Evolutionary conservation across 768 basidiomycete species (phyloP).

Genomic region (Panellus pusillus): DNA sequence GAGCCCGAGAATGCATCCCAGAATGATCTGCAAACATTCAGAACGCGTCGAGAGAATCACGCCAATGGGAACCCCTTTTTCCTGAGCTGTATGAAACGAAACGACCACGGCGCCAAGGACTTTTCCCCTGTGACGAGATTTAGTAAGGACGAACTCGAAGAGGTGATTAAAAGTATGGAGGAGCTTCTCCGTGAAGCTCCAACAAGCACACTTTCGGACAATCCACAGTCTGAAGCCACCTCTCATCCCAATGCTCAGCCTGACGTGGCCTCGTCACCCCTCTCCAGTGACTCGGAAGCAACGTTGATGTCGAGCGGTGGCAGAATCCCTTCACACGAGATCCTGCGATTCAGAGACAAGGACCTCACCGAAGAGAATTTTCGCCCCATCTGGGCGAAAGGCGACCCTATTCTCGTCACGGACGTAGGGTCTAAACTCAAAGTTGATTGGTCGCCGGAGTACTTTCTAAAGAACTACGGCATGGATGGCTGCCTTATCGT

Average conservation of each 20-base stretch:
- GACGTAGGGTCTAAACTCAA: conserved; percentile 61
- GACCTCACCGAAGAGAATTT: conserved; percentile 63
- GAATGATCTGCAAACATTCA: conserved; percentile 48
- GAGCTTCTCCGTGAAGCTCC: conserved; percentile 33
- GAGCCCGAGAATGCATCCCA: conserved; percentile 49
- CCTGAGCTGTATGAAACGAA: conserved; percentile 66
- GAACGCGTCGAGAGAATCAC: conserved; percentile 57
- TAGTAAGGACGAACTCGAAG: conserved; percentile 57
- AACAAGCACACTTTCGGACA: background rate
- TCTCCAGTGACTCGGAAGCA: conserved; percentile 11
- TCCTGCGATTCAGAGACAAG: conserved; percentile 44
- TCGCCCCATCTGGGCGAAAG: conserved; percentile 67
- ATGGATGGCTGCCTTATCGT: conserved; percentile 67
- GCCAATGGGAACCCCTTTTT: conserved; percentile 72
- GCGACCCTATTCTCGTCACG: conserved; percentile 79
- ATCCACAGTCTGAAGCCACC: conserved; percentile 5
- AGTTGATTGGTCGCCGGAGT: conserved; percentile 79
- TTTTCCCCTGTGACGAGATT: conserved; percentile 86
- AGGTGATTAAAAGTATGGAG: conserved; percentile 72
- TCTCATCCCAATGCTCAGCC: background rate
- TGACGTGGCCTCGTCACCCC: background rate
- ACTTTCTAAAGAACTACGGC: conserved; percentile 71
- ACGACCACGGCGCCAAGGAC: conserved; percentile 64
- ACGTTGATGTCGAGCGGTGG: conserved; percentile 12
- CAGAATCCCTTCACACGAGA: conserved; percentile 47